Evolutionary conservation across 306 rosid genomes (phyloP), one percentile per base, ranked within the genome.

Genomic region (Quercus ilex): DNA sequence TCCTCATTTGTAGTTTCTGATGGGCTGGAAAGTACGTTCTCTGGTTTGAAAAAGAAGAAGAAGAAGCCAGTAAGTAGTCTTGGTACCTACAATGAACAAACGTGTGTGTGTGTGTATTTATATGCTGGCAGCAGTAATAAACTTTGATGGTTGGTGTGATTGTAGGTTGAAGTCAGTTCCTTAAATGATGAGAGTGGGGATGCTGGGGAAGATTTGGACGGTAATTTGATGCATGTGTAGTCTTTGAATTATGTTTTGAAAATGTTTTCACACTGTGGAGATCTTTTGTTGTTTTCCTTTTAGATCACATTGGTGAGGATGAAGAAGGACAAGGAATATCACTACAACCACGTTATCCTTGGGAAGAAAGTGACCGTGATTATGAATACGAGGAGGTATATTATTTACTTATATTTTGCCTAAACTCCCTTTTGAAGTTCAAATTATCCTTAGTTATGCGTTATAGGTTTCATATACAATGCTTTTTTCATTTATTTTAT

Each of bases 21-120:
- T 2, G 97, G 93, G 68, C 70, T 80, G 51, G 99, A 95, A 33
- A 76, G 88, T 81, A 21, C 94, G 13, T 95, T 95, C 86, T 23
- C 96, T 84, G 99, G 99, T 64, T 77, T 91, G 84, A 95, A 94
- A 78, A 94, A 95, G 90, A 95, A 95, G 88, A 93, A 93, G 91
- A 94, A 92, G 88, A 95, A 92, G 88, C 92, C 83, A 18, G 99
- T 95, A 82, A 77, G 97, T 83, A 17, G 17, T 62, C 21, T 13
- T 72, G 71, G 33, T 33, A 69, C 23, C 33, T 28, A 55, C 2
- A 51, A 21, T 41, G 51, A 2, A 65, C 5, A 2, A 1, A 13
- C 6, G 3, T 19, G 13, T 67, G 6, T 18, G 20, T 63, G 43
- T 6, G 19, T 33, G 72, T 80, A 17, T 58, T 55, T 65, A 70